Evolutionary conservation across 345 rosid species (phyloP), one percentile per base, ranked within the genome.

Genomic region (Euphorbia peplus): DNA sequence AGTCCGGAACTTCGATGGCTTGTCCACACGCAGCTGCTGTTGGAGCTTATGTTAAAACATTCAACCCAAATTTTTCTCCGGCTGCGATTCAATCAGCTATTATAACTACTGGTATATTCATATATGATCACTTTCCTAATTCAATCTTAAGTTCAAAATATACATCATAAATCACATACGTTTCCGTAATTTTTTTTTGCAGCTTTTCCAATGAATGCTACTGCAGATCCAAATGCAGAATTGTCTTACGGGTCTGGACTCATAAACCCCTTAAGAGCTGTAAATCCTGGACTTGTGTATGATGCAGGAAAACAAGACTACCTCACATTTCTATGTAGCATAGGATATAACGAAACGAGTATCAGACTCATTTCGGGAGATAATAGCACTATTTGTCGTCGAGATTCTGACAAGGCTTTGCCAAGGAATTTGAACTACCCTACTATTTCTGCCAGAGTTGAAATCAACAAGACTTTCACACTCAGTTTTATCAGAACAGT

Each of bases 221-320:
- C 47, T 26, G 63, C 19, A 8, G 68, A 73, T 41, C 55, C 37
- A 22, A 70, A 64, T 0, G 80, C 74, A 22, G 88, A 82, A 72
- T 78, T 88, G 51, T 77, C 80, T 25, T 83, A 75, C 53, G 93
- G 90, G 26, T 48, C 90, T 1, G 93, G 93, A 19, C 83, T 80
- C 46, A 42, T 88, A 15, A 75, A 86, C 68, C 91, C 96, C 0
- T 19, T 47, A 15, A 69, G 77, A 39, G 90, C 90, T 9, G 42
- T 57, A 24, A 10, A 72, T 63, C 87, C 84, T 0, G 87, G 83
- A 2, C 75, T 84, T 12, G 79, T 81, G 21, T 79, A 75, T 18
- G 83, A 75, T 8, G 54, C 74, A 5, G 9, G 24, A 3, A 56
- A 66, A 44, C 47, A 53, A 6, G 88, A 90, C 42, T 79, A 83